Percentiles rank a stretch among this genome's conserved stretches.
These are phyloP conservation scores for Colletotrichum musicola DNA, from an alignment of 2,329 filamentous ascomycete genomes.

Conservation along the genomic window DNA sequence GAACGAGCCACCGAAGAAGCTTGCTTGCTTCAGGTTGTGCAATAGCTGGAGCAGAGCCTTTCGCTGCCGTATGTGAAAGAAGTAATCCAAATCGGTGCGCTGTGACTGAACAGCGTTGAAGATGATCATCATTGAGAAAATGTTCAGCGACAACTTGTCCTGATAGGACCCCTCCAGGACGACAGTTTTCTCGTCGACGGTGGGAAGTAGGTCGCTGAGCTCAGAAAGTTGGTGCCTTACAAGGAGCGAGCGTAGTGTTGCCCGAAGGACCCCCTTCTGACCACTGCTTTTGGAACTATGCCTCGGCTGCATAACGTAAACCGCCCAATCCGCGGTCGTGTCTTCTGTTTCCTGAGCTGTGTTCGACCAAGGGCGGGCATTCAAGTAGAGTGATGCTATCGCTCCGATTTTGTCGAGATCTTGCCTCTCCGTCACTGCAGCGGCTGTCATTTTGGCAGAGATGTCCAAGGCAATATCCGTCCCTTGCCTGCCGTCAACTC, in stretches of 20 bases:
- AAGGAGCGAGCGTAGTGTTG: slow-evolving; percentile 82
- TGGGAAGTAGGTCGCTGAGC: slow-evolving; percentile 76
- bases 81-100: slow-evolving; percentile 84
- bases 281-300: slow-evolving; percentile 66
- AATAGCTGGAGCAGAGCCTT: slow-evolving; percentile 77
- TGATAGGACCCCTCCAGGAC: slow-evolving; percentile 85
- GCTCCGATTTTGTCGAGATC: slow-evolving; percentile 76
- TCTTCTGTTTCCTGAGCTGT: slow-evolving; percentile 65
- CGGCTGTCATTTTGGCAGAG: background rate
- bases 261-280: slow-evolving; percentile 72
- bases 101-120: slow-evolving; percentile 92
- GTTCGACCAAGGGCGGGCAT: slow-evolving; percentile 84
- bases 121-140: slow-evolving; percentile 86
- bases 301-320: slow-evolving; percentile 75
- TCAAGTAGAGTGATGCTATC: slow-evolving; percentile 78
- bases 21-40: slow-evolving; percentile 83
- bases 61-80: slow-evolving; percentile 83
- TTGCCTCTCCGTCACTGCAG: slow-evolving; percentile 59
- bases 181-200: slow-evolving; percentile 78
- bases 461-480: background rate
- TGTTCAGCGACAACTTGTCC: slow-evolving; percentile 84
- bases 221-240: slow-evolving; percentile 83
- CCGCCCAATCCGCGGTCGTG: slow-evolving; percentile 75
- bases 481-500: slow-evolving; percentile 58
- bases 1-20: slow-evolving; percentile 87